A percentile compares a stretch with the other conserved stretches of the same genome.
These are phyloP conservation scores for Medicago truncatula DNA, from an alignment of 306 rosid genomes.

Conservation along the genomic window MtrunA17r5.0-ANR NC_053042.1:27457001-27457500, in stretches of 20 bases:
- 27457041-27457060: conserved; percentile 27
- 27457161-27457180: conserved; percentile 7
- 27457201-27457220: conserved; percentile 19
- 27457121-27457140: conserved; percentile 14
- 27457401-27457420: background rate
- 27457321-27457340: conserved; percentile 7
- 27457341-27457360: background rate
- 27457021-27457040: conserved; percentile 14
- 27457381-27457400: background rate
- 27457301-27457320: background rate
- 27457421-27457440: background rate
- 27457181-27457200: conserved; percentile 29
- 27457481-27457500: background rate
- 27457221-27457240: background rate
- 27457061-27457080: background rate
- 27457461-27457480: background rate
- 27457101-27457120: conserved; percentile 4
- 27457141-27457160: conserved; percentile 27
- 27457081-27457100: conserved; percentile 29
- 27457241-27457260: background rate
- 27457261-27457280: background rate
- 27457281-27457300: background rate
- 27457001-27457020: conserved; percentile 37
- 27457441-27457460: background rate
- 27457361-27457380: background rate